Conservation (phyloP, 371 early-diverging fungal genomes). For the Batkoa obscura region DNA sequence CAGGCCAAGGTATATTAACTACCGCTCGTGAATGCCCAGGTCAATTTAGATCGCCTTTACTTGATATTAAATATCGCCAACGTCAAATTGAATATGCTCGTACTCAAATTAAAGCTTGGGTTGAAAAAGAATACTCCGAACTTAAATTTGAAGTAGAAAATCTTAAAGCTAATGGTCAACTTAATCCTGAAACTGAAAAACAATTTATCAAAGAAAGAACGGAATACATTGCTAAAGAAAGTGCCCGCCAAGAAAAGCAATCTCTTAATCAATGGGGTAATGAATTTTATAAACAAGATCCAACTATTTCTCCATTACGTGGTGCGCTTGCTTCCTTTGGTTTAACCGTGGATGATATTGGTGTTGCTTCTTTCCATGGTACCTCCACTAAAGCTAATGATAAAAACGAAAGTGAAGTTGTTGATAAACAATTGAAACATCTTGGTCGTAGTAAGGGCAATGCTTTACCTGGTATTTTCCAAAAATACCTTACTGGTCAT, state of each 20-base stretch:
- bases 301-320: slow-evolving; percentile 74
- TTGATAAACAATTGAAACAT: slow-evolving; percentile 72
- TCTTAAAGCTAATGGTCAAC: slow-evolving; percentile 36
- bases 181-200: slow-evolving; percentile 27
- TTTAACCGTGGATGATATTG: slow-evolving; percentile 81
- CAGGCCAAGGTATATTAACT: slow-evolving; percentile 88
- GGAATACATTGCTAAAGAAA: slow-evolving; percentile 67
- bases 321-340: slow-evolving; percentile 83
- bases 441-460: slow-evolving; percentile 82
- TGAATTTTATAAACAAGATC: slow-evolving; percentile 70
- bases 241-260: slow-evolving; percentile 65
- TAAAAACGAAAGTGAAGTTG: slow-evolving; percentile 81
- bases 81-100: slow-evolving; percentile 65
- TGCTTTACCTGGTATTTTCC: slow-evolving; percentile 63
- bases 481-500: slow-evolving; percentile 91
- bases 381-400: slow-evolving; percentile 94
- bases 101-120: slow-evolving; percentile 69
- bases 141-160: slow-evolving; percentile 53
- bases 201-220: slow-evolving; percentile 61
- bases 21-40: slow-evolving; percentile 64
- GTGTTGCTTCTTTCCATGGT: slow-evolving; percentile 95
- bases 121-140: slow-evolving; percentile 56
- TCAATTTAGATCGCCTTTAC: slow-evolving; percentile 49
- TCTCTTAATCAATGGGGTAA: slow-evolving; percentile 66
- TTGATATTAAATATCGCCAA: slow-evolving; percentile 78